Evolutionary conservation across 2,329 filamentous ascomycete species (phyloP).

Genomic region (Chalaropsis ovoidea): DNA sequence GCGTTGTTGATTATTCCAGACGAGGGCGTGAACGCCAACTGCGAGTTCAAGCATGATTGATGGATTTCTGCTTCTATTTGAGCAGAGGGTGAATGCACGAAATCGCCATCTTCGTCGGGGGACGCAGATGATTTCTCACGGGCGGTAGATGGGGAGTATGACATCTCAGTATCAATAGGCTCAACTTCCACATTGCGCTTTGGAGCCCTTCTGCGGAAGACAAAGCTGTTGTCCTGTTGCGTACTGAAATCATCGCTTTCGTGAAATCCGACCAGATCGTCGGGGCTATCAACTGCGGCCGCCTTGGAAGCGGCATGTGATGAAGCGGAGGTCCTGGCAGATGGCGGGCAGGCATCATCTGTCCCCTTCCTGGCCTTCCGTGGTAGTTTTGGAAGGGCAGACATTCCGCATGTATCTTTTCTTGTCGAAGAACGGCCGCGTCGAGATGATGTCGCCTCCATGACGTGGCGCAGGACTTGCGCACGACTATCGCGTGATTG

Average conservation of each 20-base stretch:
- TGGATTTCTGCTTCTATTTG: neutral
- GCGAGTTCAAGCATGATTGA: neutral
- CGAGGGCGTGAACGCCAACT: neutral
- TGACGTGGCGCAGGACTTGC: neutral
- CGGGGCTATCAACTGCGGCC: too few relatives aligned
- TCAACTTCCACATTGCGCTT: neutral
- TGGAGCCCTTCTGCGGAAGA: neutral
- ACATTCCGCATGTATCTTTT: neutral
- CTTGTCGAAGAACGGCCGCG: conserved; percentile 7
- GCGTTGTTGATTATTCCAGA: neutral
- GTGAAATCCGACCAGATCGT: neutral
- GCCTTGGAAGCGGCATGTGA: neutral
- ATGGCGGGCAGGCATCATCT: neutral
- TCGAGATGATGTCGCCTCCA: neutral
- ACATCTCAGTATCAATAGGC: neutral
- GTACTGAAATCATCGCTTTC: neutral
- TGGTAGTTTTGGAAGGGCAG: neutral
- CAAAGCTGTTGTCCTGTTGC: conserved; percentile 4
- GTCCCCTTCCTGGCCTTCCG: neutral
- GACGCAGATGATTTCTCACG: neutral
- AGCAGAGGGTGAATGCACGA: neutral
- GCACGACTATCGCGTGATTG: neutral
- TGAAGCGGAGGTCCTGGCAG: neutral
- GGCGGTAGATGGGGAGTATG: neutral
- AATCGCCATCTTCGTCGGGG: neutral